Conservation (phyloP, 2,329 filamentous ascomycete species). For the Sphaerulina musiva region DNA sequence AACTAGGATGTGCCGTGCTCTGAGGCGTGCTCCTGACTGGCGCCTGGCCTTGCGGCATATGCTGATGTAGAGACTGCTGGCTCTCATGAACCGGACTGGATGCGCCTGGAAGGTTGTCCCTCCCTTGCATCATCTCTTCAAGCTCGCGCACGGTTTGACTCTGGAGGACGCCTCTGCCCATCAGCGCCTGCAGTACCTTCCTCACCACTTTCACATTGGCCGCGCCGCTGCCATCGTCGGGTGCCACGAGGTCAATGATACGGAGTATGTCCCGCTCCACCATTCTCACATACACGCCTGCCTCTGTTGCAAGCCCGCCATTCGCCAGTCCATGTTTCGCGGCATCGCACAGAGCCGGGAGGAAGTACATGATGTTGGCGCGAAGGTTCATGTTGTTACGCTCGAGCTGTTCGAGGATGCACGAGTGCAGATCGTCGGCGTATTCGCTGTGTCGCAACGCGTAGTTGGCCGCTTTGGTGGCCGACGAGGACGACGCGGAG, state of each 20-base stretch:
- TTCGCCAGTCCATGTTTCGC: conserved; percentile 65
- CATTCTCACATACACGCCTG: conserved; percentile 74
- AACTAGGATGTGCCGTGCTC: conserved; percentile 18
- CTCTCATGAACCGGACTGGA: conserved; percentile 12
- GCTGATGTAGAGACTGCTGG: conserved; percentile 2
- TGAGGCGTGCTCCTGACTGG: conserved; percentile 21
- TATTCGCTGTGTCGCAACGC: conserved; percentile 88
- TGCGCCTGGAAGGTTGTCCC: conserved; percentile 47
- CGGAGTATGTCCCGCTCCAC: conserved; percentile 87
- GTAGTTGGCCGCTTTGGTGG: conserved; percentile 90
- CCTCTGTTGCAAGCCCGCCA: conserved; percentile 17
- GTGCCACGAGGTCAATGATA: conserved; percentile 87
- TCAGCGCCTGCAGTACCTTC: conserved; percentile 54
- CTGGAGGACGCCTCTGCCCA: conserved; percentile 66
- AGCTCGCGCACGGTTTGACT: conserved; percentile 69
- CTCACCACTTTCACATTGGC: conserved; percentile 84
- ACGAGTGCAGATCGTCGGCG: conserved; percentile 95
- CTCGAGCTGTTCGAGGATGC: conserved; percentile 93
- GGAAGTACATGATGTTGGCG: conserved; percentile 99
- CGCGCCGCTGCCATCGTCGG: conserved; percentile 76
- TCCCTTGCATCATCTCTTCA: conserved; percentile 72
- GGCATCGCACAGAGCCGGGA: conserved; percentile 88
- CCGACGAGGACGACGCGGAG: conserved; percentile 80
- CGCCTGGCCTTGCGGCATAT: conserved; percentile 1
- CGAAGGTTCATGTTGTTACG: conserved; percentile 91